Evolutionary conservation across 352 stramenopile genomes (phyloP), one percentile per base, ranked within the genome.

Genomic region (Phytophthora pisi): DNA sequence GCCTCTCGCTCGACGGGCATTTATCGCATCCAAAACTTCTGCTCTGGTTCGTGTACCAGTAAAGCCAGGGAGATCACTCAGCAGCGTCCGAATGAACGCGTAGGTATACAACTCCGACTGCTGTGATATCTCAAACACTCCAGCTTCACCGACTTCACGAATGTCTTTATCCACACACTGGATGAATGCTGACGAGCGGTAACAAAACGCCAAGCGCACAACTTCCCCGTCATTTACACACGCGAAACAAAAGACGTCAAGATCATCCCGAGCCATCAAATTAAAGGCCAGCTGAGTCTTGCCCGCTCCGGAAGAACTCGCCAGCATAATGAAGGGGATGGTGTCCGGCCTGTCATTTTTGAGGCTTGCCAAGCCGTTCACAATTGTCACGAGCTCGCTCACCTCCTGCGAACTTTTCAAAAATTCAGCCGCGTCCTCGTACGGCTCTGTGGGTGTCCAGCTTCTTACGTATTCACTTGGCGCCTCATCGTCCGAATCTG

Each of bases 201-300:
- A 9, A 49, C 16, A 49, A 24, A 49, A 49, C n/a, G 16, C 42
- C 1, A 3, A 49, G 15, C n/a, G 42, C 5, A 49, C 42, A 8
- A 18, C 16, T 24, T 23, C 7, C 16, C 6, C 7, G 42, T 16
- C 15, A 18, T 18, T 23, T 13, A 18, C 42, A 49, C 42, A 49
- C 7, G 6, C 42, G 42, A 49, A 2, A 7, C 2, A 49, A 23
- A 49, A 49, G 5, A 49, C 42, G 6, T 49, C n/a, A 49, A 49
- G 2, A 11, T 49, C n/a, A 0, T 26, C 42, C 2, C 42, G 42
- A 9, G 42, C 42, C 5, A 24, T 18, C 42, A 49, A 11, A 23
- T 49, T 49, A 11, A 49, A 49, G 16, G 16, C 42, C 42, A 49
- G 26, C 16, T 49, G 42, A 18, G 42, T 49, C n/a, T 49, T 49